A percentile compares a stretch with the other conserved stretches of the same genome.
phyloP scores from a whole-genome alignment of 1,284 basidiomycete species.

The Acaromyces ingoldii region DNA sequence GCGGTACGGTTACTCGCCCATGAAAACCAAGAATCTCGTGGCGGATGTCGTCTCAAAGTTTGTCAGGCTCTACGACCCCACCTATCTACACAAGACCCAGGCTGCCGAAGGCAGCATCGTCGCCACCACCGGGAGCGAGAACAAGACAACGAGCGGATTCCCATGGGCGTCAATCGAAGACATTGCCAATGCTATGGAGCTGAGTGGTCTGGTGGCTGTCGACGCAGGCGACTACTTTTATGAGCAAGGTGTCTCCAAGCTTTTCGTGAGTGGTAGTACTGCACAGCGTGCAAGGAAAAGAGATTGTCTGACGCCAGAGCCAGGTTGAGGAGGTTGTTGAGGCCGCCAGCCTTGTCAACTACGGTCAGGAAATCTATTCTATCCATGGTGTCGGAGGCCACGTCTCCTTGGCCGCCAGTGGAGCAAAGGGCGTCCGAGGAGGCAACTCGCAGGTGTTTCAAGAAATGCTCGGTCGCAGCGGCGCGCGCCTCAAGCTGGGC shows the following conservation, averaged over 20 bases:
- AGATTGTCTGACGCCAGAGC: neutral
- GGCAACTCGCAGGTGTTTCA: constrained; percentile 87
- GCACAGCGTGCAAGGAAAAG: constrained; percentile 9
- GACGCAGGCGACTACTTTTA: constrained; percentile 47
- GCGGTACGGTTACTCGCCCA: constrained; percentile 74
- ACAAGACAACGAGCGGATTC: constrained; percentile 17
- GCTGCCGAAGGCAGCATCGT: neutral
- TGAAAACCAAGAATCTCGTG: constrained; percentile 54
- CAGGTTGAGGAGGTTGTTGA: constrained; percentile 76
- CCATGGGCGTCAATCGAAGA: constrained; percentile 63
- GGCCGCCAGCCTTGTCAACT: constrained; percentile 80
- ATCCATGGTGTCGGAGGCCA: constrained; percentile 78
- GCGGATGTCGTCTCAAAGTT: constrained; percentile 57
- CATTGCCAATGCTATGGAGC: constrained; percentile 60
- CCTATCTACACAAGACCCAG: constrained; percentile 55
- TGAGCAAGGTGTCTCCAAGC: constrained; percentile 24
- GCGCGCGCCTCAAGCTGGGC: constrained; percentile 52
- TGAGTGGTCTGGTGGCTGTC: constrained; percentile 46
- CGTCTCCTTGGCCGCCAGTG: constrained; percentile 67
- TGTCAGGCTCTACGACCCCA: constrained; percentile 60
- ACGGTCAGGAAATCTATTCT: constrained; percentile 64
- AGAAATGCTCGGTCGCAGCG: constrained; percentile 66
- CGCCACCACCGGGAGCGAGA: neutral
- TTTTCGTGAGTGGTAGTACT: constrained; percentile 17
- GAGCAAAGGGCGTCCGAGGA: constrained; percentile 65